Evolutionary conservation across 2,329 filamentous ascomycete species (phyloP).

Genomic region (Aspergillus transmontanensis): DNA sequence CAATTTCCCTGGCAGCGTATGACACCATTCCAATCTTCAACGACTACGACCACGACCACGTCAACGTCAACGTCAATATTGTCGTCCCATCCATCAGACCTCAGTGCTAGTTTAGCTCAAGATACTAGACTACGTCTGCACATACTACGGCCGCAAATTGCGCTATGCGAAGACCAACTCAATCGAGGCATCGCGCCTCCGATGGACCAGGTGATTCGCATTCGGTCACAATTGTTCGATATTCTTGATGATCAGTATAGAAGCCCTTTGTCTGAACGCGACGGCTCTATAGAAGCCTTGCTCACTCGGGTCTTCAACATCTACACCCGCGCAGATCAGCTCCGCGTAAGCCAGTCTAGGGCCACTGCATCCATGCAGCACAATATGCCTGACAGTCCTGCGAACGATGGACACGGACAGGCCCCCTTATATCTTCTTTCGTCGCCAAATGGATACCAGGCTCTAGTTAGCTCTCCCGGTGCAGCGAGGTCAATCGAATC

Average conservation of each 20-base stretch:
- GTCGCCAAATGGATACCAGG: slow-evolving; percentile 48
- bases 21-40: slow-evolving; percentile 3
- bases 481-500: slow-evolving; percentile 27
- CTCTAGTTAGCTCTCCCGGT: slow-evolving; percentile 45
- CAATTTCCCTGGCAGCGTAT: slow-evolving; percentile 11
- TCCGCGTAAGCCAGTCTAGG: slow-evolving; percentile 28
- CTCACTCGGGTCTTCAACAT: slow-evolving; percentile 34
- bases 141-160: slow-evolving; percentile 27
- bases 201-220: slow-evolving; percentile 32
- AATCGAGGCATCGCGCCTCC: slow-evolving; percentile 30
- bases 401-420: background rate
- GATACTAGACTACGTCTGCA: slow-evolving; percentile 21
- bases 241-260: slow-evolving; percentile 36
- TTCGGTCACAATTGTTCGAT: slow-evolving; percentile 34
- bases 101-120: slow-evolving; percentile 6
- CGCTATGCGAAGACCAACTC: slow-evolving; percentile 32
- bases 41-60: slow-evolving; percentile 5
- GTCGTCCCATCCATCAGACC: background rate
- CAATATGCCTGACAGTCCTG: background rate
- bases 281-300: slow-evolving; percentile 30
- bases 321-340: slow-evolving; percentile 34
- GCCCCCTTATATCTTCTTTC: slow-evolving; percentile 47
- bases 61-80: slow-evolving; percentile 1
- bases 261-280: slow-evolving; percentile 25
- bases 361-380: background rate